Conservation (phyloP, 1,139 yeast genomes). For the Debaryomycetaceae sp. region DNA sequence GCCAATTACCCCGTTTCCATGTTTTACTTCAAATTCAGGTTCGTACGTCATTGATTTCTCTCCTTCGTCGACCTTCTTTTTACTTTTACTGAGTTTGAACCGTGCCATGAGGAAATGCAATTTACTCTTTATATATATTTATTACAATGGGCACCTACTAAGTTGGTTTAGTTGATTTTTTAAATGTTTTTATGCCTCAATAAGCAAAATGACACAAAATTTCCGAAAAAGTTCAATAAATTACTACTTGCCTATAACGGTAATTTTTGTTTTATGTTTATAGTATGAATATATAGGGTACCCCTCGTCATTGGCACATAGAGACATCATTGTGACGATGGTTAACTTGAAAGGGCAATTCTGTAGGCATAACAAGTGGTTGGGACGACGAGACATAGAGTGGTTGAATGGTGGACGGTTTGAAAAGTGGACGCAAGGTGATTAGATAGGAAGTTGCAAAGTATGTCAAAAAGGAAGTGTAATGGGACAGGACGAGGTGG, state of each 20-base stretch:
- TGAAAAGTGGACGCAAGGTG: neutral
- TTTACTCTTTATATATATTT: neutral
- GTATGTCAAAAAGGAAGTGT: too few species aligned
- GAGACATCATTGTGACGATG: neutral
- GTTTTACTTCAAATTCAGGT: constrained; percentile 3
- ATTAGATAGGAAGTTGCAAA: neutral
- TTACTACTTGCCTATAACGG: neutral
- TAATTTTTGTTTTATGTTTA: constrained; percentile 1
- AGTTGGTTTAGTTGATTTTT: neutral
- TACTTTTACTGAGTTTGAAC: constrained; percentile 9
- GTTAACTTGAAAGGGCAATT: neutral
- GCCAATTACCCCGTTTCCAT: constrained; percentile 1
- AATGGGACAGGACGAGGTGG: too few species aligned
- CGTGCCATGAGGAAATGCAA: constrained; percentile 4
- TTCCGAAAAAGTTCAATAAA: neutral
- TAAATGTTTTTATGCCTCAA: constrained; percentile 1
- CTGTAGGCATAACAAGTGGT: neutral
- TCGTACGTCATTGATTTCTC: constrained; percentile 5
- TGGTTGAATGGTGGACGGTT: neutral
- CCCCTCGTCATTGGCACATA: neutral
- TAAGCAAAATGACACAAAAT: neutral
- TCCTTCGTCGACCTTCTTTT: constrained; percentile 7
- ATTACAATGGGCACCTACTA: neutral
- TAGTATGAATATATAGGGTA: neutral
- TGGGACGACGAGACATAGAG: too few species aligned